A percentile compares a stretch with the other conserved stretches of the same genome.
Conservation (phyloP, 495 filamentous ascomycete genomes). For the Halenospora varia region DNA sequence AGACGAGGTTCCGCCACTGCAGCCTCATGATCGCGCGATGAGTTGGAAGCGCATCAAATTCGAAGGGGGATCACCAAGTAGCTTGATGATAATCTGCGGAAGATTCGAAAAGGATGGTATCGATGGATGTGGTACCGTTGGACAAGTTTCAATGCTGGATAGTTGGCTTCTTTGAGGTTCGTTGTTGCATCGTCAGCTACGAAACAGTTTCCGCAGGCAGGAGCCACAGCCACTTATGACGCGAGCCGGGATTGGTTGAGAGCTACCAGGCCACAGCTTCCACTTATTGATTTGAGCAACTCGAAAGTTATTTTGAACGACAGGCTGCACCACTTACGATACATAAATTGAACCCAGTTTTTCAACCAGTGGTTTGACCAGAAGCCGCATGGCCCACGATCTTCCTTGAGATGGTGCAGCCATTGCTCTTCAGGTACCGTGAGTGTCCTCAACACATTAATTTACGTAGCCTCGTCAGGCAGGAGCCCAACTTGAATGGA, state of each 20-base stretch:
- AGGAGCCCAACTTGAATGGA: too few species aligned
- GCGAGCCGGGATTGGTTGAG: not conserved
- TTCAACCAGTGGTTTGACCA: too few species aligned
- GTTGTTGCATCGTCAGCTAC: not conserved
- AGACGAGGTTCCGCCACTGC: conserved; percentile 21
- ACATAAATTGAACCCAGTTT: too few species aligned
- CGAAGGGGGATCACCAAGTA: conserved; percentile 14
- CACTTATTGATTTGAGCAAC: not conserved
- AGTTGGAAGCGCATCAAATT: conserved; percentile 22
- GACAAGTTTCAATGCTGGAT: not conserved
- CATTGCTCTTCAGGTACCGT: too few species aligned
- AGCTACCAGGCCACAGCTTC: not conserved
- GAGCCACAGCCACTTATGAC: not conserved
- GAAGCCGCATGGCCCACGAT: too few species aligned
- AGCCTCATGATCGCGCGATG: conserved; percentile 25
- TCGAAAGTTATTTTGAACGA: not conserved
- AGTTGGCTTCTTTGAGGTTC: not conserved
- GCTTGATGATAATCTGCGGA: conserved; percentile 10
- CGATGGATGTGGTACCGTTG: not conserved
- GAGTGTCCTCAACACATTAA: too few species aligned
- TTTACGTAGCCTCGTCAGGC: too few species aligned
- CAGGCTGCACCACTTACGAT: not conserved
- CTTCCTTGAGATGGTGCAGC: too few species aligned
- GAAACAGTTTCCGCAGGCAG: not conserved
- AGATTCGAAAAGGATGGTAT: not conserved